Conservation (phyloP, 2,329 filamentous ascomycete genomes). For the Cytospora piceae region DNA sequence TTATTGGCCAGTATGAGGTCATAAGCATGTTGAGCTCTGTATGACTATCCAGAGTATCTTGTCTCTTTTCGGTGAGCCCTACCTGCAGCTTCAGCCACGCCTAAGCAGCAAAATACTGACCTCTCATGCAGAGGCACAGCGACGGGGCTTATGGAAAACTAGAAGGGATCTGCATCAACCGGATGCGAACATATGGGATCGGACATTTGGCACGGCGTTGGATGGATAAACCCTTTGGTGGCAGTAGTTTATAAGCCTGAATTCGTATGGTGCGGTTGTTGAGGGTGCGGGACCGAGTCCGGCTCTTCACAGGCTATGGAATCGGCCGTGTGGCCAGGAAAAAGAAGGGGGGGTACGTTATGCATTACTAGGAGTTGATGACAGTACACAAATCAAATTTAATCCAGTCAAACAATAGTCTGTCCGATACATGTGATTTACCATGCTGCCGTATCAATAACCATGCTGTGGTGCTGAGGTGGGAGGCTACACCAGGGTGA, state of each 20-base stretch:
- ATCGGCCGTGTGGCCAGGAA: not conserved
- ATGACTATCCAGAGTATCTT: not conserved
- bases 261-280: not conserved
- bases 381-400: not conserved
- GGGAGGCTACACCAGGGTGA: not conserved
- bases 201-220: slow-evolving; percentile 2
- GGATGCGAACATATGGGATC: not conserved
- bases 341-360: not conserved
- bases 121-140: not conserved
- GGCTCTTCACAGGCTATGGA: not conserved
- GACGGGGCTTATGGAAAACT: not conserved
- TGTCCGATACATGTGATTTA: not conserved
- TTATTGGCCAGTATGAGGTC: not conserved
- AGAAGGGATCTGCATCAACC: not conserved
- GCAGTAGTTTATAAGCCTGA: not conserved
- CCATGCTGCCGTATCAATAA: not conserved
- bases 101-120: not conserved
- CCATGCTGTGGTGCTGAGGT: not conserved
- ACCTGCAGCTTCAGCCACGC: not conserved
- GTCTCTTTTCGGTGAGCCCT: not conserved
- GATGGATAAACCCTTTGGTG: not conserved
- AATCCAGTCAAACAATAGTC: not conserved
- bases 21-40: not conserved
- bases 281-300: not conserved
- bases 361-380: not conserved